These are phyloP conservation scores for Durusdinium trenchii DNA, from an alignment of 73 alveolate species.

Conservation along the genomic window DNA sequence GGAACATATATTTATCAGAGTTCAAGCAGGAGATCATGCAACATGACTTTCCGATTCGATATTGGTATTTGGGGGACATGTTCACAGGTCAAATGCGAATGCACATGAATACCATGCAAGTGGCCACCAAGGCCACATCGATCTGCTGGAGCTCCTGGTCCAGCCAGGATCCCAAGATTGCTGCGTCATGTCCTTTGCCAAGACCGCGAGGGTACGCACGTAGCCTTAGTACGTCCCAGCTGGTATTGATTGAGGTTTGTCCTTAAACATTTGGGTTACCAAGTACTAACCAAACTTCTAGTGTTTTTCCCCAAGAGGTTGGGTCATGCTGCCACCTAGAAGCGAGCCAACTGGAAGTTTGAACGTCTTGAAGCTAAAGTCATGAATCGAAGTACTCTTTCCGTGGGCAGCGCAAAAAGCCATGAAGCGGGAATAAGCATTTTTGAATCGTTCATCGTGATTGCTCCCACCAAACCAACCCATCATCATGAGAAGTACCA, in stretches of 20 bases:
- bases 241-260: not conserved
- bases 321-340: not conserved
- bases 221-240: not conserved
- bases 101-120: not conserved
- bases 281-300: too few relatives aligned
- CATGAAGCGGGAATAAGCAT: slow-evolving; percentile 22
- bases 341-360: not conserved
- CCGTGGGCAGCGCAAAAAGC: not conserved
- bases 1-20: too few relatives aligned
- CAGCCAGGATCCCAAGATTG: slow-evolving; percentile 42
- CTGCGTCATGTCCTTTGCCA: slow-evolving; percentile 61
- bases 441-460: not conserved
- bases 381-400: slow-evolving; percentile 33
- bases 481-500: not conserved
- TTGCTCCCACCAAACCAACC: slow-evolving; percentile 14
- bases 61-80: too few relatives aligned
- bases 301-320: too few relatives aligned
- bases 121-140: slow-evolving; percentile 1
- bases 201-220: slow-evolving; percentile 14
- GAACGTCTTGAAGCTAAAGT: slow-evolving; percentile 47
- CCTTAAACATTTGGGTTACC: too few relatives aligned
- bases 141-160: not conserved
- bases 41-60: too few relatives aligned
- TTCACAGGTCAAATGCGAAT: too few relatives aligned
- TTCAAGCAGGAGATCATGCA: too few relatives aligned